Base-by-base conservation (phyloP, 345 rosid species). In the Acer yangbiense region DNA sequence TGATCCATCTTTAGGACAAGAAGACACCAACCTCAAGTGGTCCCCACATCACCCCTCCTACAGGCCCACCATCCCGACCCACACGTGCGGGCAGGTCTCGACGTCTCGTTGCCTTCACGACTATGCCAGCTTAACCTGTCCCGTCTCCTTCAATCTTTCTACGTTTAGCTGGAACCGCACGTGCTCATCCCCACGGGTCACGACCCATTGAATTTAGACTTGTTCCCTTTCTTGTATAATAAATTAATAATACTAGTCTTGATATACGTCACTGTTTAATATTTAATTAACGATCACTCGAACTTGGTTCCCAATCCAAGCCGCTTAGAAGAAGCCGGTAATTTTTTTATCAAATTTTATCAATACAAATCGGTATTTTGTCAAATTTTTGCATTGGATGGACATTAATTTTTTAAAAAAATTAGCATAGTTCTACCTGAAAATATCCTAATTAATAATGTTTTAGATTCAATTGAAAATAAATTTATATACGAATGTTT, bases 121-220 rank as follows among this genome's bases (percentile, higher is more conserved):
- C 58, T 48, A 39, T 48, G 52, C 79, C 72, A 70, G 81, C 78
- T 64, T 76, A 68, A 69, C 72, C 66, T 58, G 78, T 81, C 65
- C 68, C 78, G 83, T 82, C 83, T 41, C 68, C 81, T 52, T 82
- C 87, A 80, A 74, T 83, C 82, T 76, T 54, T 54, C 58, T 4
- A 54, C 58, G n/a, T 14, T 9, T 67, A 55, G 82, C 85, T 86
- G 90, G 85, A 88, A 16, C 79, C 81, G 74, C 92, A 87, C 83
- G 86, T 85, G 89, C 75, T 71, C 82, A 57, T 52, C 27, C 48
- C 83, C 57, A 82, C 65, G 82, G 9, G 32, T 2, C 32, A 29
- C 39, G 39, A 35, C 48, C 68, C 68, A 35, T 69, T 35, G 80
- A 60, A 23, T 41, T 63, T 46, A 52, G 64, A 52, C 66, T 17